Conservation (phyloP, 2,329 filamentous ascomycete genomes). For the Verticillium alfalfae region DNA sequence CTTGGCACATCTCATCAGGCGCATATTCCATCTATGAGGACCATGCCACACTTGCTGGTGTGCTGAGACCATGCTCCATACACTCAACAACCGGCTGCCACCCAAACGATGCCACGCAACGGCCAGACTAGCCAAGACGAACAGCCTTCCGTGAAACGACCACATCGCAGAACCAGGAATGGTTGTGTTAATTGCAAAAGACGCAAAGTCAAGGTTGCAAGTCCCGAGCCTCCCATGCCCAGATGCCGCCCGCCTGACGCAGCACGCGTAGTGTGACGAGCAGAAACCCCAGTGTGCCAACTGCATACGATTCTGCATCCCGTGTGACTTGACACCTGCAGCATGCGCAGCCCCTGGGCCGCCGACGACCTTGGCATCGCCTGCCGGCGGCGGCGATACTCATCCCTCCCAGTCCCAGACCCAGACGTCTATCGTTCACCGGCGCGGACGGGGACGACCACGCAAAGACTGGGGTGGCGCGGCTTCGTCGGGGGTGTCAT, state of each 20-base stretch:
- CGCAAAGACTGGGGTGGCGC: constrained; percentile 21
- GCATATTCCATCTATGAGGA: too few relatives aligned
- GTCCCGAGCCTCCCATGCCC: background rate
- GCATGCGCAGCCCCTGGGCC: background rate
- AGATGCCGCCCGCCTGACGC: background rate
- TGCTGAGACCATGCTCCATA: background rate
- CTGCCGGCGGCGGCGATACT: background rate
- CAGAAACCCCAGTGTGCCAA: constrained; percentile 23
- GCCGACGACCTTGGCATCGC: background rate
- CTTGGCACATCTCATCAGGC: too few relatives aligned
- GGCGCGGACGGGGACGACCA: constrained; percentile 21
- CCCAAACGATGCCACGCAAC: background rate
- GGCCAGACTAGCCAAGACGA: background rate
- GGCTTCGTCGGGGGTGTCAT: constrained; percentile 3
- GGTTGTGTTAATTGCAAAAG: constrained; percentile 24
- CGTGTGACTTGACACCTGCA: constrained; percentile 14
- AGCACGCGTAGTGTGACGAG: constrained; percentile 20
- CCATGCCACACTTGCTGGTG: too few relatives aligned
- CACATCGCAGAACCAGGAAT: constrained; percentile 11
- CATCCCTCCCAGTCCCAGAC: constrained; percentile 12
- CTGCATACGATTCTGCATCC: constrained; percentile 22
- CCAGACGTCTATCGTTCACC: constrained; percentile 9
- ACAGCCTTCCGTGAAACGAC: background rate
- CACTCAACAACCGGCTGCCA: background rate
- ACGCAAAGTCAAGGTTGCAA: constrained; percentile 22